Conservation (phyloP, 2,329 filamentous ascomycete species). For the Fusarium sp. region DNA sequence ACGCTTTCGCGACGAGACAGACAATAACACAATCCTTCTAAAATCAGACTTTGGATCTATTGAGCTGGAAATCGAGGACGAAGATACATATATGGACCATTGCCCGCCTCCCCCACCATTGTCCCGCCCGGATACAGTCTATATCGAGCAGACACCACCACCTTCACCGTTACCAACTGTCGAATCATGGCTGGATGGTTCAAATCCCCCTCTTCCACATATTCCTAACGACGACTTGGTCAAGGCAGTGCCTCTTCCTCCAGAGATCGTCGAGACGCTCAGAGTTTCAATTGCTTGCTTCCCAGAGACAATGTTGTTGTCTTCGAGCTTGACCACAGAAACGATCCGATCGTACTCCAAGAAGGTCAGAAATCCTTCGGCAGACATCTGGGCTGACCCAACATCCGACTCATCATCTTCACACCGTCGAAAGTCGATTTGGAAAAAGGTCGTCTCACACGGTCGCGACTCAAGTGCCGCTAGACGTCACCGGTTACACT, state of each 20-base stretch:
- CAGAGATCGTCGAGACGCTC: constrained; percentile 65
- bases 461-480: constrained; percentile 35
- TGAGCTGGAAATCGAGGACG: constrained; percentile 37
- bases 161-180: constrained; percentile 52
- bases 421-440: constrained; percentile 48
- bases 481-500: constrained; percentile 33
- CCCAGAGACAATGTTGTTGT: constrained; percentile 68
- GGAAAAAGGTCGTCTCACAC: constrained; percentile 52
- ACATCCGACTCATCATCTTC: constrained; percentile 27
- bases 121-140: constrained; percentile 41
- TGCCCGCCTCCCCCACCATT: constrained; percentile 7
- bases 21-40: constrained; percentile 35
- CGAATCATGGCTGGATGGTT: constrained; percentile 52
- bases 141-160: constrained; percentile 50
- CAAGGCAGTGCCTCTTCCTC: constrained; percentile 60
- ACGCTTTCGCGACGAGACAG: constrained; percentile 32
- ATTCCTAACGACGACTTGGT: constrained; percentile 52
- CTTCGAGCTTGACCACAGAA: constrained; percentile 66
- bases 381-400: constrained; percentile 40
- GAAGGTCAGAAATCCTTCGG: constrained; percentile 59
- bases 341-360: constrained; percentile 67
- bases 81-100: constrained; percentile 29
- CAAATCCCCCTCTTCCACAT: constrained; percentile 47
- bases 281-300: constrained; percentile 66
- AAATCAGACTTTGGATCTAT: constrained; percentile 38